Base-by-base conservation (phyloP, 768 basidiomycete species). In the Phallus indusiatus region DNA sequence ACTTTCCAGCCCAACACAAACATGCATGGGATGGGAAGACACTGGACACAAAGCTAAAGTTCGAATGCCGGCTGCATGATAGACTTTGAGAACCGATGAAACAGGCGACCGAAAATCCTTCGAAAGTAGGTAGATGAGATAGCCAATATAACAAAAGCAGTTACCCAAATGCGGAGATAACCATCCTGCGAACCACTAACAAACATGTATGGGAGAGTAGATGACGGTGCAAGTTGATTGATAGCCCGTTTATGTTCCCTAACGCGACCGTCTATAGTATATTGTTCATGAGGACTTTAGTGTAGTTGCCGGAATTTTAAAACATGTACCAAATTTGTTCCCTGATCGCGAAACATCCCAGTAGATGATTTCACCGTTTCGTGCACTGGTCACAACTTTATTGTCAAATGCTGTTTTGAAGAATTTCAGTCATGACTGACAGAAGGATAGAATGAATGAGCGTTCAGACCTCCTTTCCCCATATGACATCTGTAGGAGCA, bases 161-260 rank as follows among this genome's bases (percentile, higher is more conserved):
- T 56, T 65, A 89, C 88, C 89, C 89, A 91, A 37, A 90, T 78
- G 53, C 88, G 84, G 69, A 90, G 71, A 65, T 89, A 83, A 1
- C 87, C 88, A 66, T 91, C 89, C 9, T 86, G 84, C 34, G 88
- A 88, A 18, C 85, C 88, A 16, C 86, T 90, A 62, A 89, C 81
- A 57, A 86, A 88, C 61, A 87, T 89, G 62, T 84, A 76, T 35
- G 81, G 81, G 10, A 86, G 78, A 12, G 82, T 74, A n/a, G 79
- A 74, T 1, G 88, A 90, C 35, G 85, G 81, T 1, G 83, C 78
- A 57, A 90, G 68, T 52, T 79, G 77, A 66, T 88, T 82, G 24
- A 90, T 86, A 0, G 88, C 84, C 14, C 88, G 83, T 54, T 77
- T 74, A 63, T 90, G 88, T 55, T 85, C 83, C 66, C 83, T 86